Conservation (phyloP, 1,284 basidiomycete genomes). For the Sporisorium exsertum region DNA sequence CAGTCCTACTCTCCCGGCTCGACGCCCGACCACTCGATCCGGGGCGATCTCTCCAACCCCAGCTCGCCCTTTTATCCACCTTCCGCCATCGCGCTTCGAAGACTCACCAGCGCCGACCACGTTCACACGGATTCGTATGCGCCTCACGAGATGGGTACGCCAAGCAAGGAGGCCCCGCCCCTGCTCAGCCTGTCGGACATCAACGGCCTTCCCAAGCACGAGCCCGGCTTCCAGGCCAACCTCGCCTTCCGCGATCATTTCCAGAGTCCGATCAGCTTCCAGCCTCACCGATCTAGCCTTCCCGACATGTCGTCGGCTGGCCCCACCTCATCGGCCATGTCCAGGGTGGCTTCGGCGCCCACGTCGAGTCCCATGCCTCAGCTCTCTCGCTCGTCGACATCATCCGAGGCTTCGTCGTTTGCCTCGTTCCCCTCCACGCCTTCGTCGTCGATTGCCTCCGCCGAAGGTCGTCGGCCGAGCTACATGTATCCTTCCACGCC, state of each 20-base stretch:
- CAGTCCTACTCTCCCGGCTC: slow-evolving; percentile 49
- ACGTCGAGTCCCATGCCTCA: slow-evolving; percentile 28
- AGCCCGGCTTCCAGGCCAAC: slow-evolving; percentile 47
- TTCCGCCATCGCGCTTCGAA: slow-evolving; percentile 29
- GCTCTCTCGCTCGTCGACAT: slow-evolving; percentile 36
- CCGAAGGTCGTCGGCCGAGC: slow-evolving; percentile 23
- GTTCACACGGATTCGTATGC: slow-evolving; percentile 23
- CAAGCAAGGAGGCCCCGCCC: slow-evolving; percentile 28
- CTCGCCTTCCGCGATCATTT: slow-evolving; percentile 46
- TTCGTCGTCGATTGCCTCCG: slow-evolving; percentile 18
- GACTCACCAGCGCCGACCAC: slow-evolving; percentile 35
- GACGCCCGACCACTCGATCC: slow-evolving; percentile 48
- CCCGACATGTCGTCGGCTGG: slow-evolving; percentile 27
- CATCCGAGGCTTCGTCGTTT: slow-evolving; percentile 42
- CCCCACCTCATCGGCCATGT: slow-evolving; percentile 42
- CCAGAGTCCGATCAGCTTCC: slow-evolving; percentile 27
- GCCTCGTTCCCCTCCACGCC: slow-evolving; percentile 53
- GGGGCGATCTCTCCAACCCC: slow-evolving; percentile 28
- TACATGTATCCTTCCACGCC: slow-evolving; percentile 44
- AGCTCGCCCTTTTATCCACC: slow-evolving; percentile 44
- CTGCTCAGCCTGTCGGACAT: slow-evolving; percentile 40
- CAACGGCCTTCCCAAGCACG: slow-evolving; percentile 22
- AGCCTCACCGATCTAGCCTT: slow-evolving; percentile 28
- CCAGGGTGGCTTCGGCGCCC: slow-evolving; percentile 50
- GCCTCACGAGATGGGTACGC: slow-evolving; percentile 26